phyloP scores from a whole-genome alignment of 768 basidiomycete species.

The Hirschioporus abietinus region DNA sequence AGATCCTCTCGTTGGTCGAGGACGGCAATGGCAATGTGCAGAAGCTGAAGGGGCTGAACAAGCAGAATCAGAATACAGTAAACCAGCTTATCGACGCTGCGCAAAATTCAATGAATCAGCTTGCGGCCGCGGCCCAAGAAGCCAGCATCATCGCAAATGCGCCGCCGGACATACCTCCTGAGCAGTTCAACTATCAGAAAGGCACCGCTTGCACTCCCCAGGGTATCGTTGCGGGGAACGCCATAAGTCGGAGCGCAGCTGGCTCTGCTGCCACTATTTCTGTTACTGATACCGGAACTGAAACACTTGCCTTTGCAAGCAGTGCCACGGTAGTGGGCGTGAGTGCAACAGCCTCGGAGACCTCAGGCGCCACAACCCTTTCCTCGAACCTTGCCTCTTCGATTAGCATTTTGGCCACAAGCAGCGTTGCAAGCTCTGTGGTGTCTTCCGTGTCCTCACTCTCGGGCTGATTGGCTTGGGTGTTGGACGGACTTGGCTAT shows the following conservation, averaged over 20 bases:
- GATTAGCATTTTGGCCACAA: neutral
- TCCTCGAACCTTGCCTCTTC: neutral
- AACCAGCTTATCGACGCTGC: slow-evolving; percentile 4
- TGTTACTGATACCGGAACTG: neutral
- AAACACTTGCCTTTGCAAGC: neutral
- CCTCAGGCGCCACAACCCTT: neutral
- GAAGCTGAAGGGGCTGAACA: slow-evolving; percentile 2
- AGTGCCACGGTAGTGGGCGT: neutral
- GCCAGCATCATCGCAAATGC: neutral
- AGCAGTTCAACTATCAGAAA: slow-evolving; percentile 1
- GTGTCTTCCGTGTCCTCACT: neutral
- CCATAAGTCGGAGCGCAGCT: neutral
- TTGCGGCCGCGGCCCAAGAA: slow-evolving; percentile 1
- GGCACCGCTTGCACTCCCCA: neutral
- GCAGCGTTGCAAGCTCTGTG: neutral
- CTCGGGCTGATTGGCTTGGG: neutral
- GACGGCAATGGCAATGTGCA: slow-evolving; percentile 1
- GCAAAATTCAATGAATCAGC: neutral
- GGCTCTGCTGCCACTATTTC: neutral
- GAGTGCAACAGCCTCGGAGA: too few relatives aligned
- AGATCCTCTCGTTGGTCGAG: neutral
- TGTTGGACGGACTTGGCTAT: neutral
- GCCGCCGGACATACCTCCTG: neutral
- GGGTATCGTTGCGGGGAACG: neutral
- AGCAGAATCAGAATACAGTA: neutral